Conservation (phyloP, 2,329 filamentous ascomycete genomes). For the Talaromyces rugulosus region DNA sequence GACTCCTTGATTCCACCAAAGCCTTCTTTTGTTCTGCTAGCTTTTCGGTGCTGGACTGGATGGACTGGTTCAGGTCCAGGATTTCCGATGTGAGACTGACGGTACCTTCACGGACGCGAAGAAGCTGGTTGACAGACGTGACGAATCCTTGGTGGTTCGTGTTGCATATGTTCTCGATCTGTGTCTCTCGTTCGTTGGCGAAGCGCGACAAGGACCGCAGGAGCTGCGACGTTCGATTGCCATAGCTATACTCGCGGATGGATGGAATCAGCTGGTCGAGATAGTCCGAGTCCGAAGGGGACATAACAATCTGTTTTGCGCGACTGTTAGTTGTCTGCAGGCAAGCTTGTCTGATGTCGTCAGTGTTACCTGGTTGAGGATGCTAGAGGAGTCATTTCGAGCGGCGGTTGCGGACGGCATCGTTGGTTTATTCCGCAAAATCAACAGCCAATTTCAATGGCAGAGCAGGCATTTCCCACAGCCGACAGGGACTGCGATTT, state of each 20-base stretch:
- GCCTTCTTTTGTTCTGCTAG: constrained; percentile 91
- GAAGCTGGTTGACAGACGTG: constrained; percentile 87
- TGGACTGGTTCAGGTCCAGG: constrained; percentile 85
- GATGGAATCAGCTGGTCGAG: constrained; percentile 93
- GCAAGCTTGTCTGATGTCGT: constrained; percentile 1
- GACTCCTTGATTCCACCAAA: constrained; percentile 83
- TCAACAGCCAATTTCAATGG: not conserved
- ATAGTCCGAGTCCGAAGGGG: constrained; percentile 87
- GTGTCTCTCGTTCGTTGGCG: constrained; percentile 77
- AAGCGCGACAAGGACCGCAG: constrained; percentile 76
- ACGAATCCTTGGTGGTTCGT: constrained; percentile 97
- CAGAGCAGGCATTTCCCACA: not conserved
- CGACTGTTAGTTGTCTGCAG: constrained; percentile 12
- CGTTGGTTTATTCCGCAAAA: not conserved
- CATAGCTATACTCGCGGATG: constrained; percentile 80
- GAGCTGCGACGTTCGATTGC: constrained; percentile 68
- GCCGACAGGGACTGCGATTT: not conserved
- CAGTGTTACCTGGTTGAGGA: constrained; percentile 36
- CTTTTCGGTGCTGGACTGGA: constrained; percentile 90
- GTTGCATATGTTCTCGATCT: constrained; percentile 92
- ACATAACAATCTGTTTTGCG: constrained; percentile 74
- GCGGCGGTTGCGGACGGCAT: constrained; percentile 34
- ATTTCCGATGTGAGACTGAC: constrained; percentile 87
- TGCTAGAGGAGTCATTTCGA: constrained; percentile 33
- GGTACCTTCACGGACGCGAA: constrained; percentile 85